A percentile compares a stretch with the other conserved stretches of the same genome.
phyloP scores from a whole-genome alignment of 163 green algal genomes.

The Chloromonas sp. region DNA sequence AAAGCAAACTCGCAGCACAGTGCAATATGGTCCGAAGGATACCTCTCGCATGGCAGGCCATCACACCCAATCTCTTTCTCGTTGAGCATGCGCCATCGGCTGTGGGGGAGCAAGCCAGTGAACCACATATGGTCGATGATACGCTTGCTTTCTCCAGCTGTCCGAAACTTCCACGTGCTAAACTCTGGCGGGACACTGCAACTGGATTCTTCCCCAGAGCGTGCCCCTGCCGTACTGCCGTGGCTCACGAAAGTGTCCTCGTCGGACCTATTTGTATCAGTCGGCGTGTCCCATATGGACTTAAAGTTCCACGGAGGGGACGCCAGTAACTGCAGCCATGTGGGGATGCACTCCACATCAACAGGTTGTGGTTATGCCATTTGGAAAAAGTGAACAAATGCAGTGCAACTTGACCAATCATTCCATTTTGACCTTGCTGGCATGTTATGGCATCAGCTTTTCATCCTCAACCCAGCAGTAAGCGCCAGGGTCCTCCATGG shows the following conservation, averaged over 20 bases:
- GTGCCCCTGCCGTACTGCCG: background rate
- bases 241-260: too few species aligned
- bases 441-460: too few species aligned
- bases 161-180: conserved; percentile 69
- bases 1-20: conserved; percentile 47
- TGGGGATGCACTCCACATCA: background rate
- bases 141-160: conserved; percentile 40
- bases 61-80: conserved; percentile 43
- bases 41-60: conserved; percentile 39
- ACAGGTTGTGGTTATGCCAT: background rate
- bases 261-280: too few species aligned
- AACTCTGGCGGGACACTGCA: conserved; percentile 27
- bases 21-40: conserved; percentile 56
- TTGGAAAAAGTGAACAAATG: too few species aligned
- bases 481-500: too few species aligned
- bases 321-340: background rate
- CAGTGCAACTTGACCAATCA: too few species aligned
- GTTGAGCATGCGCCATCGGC: conserved; percentile 47
- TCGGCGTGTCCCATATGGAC: background rate
- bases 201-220: background rate
- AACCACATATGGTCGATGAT: conserved; percentile 67
- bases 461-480: too few species aligned
- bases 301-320: background rate
- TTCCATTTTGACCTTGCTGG: too few species aligned
- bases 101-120: conserved; percentile 27